Evolutionary conservation across 306 rosid genomes (phyloP).

Genomic region (Lupinus albus): DNA sequence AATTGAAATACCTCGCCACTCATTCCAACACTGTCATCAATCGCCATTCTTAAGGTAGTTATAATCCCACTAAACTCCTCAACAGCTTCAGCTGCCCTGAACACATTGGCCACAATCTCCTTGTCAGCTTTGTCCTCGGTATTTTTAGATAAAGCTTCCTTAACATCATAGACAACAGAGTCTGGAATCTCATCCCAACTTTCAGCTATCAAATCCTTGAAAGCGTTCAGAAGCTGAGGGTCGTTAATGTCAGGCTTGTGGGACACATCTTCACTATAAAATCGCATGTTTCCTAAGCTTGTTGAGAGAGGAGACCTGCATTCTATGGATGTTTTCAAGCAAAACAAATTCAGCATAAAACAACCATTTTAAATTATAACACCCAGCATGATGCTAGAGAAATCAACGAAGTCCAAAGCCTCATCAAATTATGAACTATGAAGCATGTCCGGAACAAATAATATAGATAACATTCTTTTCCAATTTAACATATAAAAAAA

Average conservation of each 20-base stretch:
- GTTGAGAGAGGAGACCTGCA: slow-evolving; percentile 55
- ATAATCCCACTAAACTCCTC: slow-evolving; percentile 83
- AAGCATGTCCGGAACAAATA: not conserved
- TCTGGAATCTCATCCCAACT: slow-evolving; percentile 68
- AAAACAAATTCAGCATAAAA: slow-evolving; percentile 36
- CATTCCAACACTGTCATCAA: slow-evolving; percentile 78
- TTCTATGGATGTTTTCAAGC: slow-evolving; percentile 48
- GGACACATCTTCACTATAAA: slow-evolving; percentile 58
- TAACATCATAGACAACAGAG: slow-evolving; percentile 50
- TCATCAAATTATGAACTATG: not conserved
- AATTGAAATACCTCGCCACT: slow-evolving; percentile 76
- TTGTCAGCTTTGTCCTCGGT: slow-evolving; percentile 75
- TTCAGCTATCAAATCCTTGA: slow-evolving; percentile 86
- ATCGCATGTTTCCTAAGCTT: slow-evolving; percentile 58
- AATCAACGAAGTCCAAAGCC: slow-evolving; percentile 11
- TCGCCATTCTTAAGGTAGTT: slow-evolving; percentile 65
- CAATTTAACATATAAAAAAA: slow-evolving; percentile 23
- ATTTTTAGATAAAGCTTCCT: slow-evolving; percentile 62
- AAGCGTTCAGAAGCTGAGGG: slow-evolving; percentile 57
- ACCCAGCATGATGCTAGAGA: not conserved
- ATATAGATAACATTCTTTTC: not conserved
- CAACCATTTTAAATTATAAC: slow-evolving; percentile 1
- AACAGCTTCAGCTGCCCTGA: slow-evolving; percentile 76
- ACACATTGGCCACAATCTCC: slow-evolving; percentile 64
- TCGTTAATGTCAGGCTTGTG: slow-evolving; percentile 69